phyloP scores from a whole-genome alignment of 768 basidiomycete genomes.

The Chalciporus pseudorubinellus region DNA sequence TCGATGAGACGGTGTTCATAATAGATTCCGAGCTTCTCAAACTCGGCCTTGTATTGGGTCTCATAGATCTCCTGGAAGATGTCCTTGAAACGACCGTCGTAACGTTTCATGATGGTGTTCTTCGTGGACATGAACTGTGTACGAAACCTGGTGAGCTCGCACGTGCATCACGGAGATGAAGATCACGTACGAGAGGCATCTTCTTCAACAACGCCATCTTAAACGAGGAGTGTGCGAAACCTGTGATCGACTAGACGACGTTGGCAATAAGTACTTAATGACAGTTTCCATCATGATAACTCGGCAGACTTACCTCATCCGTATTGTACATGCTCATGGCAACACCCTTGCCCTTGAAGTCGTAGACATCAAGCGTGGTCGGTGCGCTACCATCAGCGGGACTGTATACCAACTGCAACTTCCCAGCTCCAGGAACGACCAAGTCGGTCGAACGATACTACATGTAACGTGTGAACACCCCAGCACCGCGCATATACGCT shows the following conservation, averaged over 20 bases:
- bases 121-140: conserved; percentile 93
- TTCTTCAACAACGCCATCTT: conserved; percentile 89
- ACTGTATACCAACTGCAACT: conserved; percentile 88
- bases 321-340: conserved; percentile 99
- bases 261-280: background rate
- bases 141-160: background rate
- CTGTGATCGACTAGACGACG: conserved; percentile 69
- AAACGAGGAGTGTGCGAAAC: conserved; percentile 97
- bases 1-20: conserved; percentile 97
- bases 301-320: conserved; percentile 60
- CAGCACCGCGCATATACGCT: conserved; percentile 3
- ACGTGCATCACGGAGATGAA: conserved; percentile 9
- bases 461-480: conserved; percentile 29
- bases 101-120: conserved; percentile 96
- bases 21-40: conserved; percentile 71
- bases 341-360: conserved; percentile 91
- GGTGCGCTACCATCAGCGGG: conserved; percentile 71
- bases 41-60: conserved; percentile 65
- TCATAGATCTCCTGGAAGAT: conserved; percentile 98
- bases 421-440: conserved; percentile 87
- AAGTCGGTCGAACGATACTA: conserved; percentile 95
- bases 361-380: conserved; percentile 79
- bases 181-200: conserved; percentile 59
- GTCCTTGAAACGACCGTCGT: conserved; percentile 99
- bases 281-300: background rate